These are phyloP conservation scores for Venturia pyrina DNA, from an alignment of 2,329 filamentous ascomycete genomes.

Conservation along the genomic window DNA sequence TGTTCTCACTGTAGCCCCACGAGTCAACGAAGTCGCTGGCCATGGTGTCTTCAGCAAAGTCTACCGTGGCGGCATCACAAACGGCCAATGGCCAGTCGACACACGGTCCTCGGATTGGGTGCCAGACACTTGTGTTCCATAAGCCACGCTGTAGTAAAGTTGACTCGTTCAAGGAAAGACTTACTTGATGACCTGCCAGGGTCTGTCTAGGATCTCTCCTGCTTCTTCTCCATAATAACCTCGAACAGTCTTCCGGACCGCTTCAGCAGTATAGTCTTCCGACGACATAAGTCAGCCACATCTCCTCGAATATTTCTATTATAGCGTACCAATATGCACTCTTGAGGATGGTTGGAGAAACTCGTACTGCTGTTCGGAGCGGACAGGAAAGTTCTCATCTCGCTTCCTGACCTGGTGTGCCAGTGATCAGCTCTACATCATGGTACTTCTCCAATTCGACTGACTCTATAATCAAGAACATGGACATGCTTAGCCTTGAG, in stretches of 20 bases:
- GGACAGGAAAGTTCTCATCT: not conserved
- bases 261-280: conserved; percentile 11
- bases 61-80: conserved; percentile 11
- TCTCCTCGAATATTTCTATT: not conserved
- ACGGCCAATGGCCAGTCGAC: conserved; percentile 14
- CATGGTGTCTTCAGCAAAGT: conserved; percentile 8
- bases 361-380: conserved; percentile 1
- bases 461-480: conserved; percentile 11
- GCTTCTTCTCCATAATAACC: not conserved
- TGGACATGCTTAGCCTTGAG: conserved; percentile 5
- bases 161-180: not conserved
- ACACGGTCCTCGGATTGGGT: conserved; percentile 12
- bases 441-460: not conserved
- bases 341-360: conserved; percentile 12
- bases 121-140: conserved; percentile 10
- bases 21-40: conserved; percentile 10
- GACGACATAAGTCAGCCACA: not conserved
- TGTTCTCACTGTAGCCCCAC: conserved; percentile 12
- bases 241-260: not conserved
- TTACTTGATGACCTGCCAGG: conserved; percentile 10
- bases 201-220: not conserved
- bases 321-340: conserved; percentile 8
- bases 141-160: not conserved
- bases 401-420: not conserved
- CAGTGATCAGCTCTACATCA: not conserved